phyloP scores from a whole-genome alignment of 495 filamentous ascomycete species.

The Penicillium manginii region DNA sequence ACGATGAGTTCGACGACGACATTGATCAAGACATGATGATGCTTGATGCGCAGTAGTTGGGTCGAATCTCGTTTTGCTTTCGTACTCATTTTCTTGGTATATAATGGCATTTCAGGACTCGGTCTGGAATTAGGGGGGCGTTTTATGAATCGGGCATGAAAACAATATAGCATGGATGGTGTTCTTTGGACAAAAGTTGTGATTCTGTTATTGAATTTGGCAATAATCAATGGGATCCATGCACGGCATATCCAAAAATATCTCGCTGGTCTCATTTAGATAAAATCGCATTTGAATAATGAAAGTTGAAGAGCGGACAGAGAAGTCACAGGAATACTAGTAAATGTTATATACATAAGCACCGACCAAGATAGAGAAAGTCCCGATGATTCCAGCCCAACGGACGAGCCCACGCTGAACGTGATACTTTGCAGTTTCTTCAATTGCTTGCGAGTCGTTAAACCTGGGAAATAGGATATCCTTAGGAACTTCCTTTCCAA shows the following conservation, averaged over 20 bases:
- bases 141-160: conserved; percentile 20
- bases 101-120: conserved; percentile 6
- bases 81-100: not conserved
- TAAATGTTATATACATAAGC: not conserved
- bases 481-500: conserved; percentile 42
- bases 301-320: too few species aligned
- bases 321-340: not conserved
- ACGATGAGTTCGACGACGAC: conserved; percentile 63
- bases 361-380: not conserved
- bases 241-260: too few species aligned
- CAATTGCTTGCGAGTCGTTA: conserved; percentile 34
- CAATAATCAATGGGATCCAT: too few species aligned
- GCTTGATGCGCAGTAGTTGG: conserved; percentile 59
- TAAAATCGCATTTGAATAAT: not conserved
- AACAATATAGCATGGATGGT: conserved; percentile 28
- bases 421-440: conserved; percentile 19
- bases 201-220: not conserved
- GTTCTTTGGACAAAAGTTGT: conserved; percentile 18
- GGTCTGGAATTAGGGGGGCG: conserved; percentile 15
- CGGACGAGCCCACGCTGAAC: conserved; percentile 22
- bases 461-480: conserved; percentile 43
- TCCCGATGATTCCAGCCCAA: conserved; percentile 22
- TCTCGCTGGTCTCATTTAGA: too few species aligned
- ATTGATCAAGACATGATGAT: conserved; percentile 63
- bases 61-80: conserved; percentile 3